These are phyloP conservation scores for Blastocystis sp. DNA, from an alignment of 352 stramenopile species.

Conservation along the genomic window DNA sequence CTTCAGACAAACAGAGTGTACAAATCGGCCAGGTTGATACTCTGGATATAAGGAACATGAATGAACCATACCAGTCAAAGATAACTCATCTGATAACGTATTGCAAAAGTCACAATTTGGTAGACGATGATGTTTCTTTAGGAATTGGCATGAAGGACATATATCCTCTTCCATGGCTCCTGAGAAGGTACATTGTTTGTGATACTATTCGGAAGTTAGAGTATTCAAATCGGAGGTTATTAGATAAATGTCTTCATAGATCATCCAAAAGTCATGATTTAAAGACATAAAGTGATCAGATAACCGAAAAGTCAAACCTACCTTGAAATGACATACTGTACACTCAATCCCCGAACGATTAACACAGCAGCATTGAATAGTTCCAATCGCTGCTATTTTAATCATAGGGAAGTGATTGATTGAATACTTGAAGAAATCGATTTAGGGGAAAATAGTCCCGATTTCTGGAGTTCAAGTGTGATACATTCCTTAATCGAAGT, in stretches of 20 bases:
- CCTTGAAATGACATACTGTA: slow-evolving; percentile 7
- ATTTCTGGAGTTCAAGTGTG: neutral
- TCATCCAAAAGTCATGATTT: neutral
- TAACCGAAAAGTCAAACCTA: neutral
- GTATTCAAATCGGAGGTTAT: neutral
- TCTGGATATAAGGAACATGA: neutral
- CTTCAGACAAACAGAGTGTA: slow-evolving; percentile 35
- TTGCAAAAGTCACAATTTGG: neutral
- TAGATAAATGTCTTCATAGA: neutral
- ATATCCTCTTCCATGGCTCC: neutral
- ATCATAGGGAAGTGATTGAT: neutral
- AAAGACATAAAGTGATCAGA: neutral
- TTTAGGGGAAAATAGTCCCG: neutral
- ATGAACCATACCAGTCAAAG: neutral
- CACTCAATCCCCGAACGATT: neutral
- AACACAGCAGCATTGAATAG: slow-evolving; percentile 19
- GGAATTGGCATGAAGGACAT: neutral
- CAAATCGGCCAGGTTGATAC: neutral
- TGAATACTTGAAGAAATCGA: neutral
- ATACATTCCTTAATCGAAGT: neutral
- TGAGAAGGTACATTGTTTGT: neutral
- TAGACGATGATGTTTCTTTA: neutral
- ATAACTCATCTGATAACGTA: neutral
- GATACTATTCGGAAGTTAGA: neutral
- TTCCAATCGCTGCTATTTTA: neutral